phyloP scores from a whole-genome alignment of 306 rosid genomes.

The Betula pendula region DNA sequence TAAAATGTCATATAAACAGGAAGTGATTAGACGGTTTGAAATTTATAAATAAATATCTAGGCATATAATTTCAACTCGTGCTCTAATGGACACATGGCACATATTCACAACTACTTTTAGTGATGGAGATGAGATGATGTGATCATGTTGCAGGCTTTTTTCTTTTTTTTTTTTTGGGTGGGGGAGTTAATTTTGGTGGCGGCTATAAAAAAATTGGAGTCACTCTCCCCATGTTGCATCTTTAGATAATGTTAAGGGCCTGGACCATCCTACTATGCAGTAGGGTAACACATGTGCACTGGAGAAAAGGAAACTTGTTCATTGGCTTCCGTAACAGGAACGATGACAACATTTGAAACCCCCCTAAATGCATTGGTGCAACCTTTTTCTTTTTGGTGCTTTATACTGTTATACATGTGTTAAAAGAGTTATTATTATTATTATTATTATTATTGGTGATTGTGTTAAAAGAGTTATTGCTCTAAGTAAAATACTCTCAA shows the following conservation, averaged over 20 bases:
- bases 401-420: background rate
- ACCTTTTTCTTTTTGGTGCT: background rate
- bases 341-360: background rate
- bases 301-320: background rate
- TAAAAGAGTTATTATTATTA: background rate
- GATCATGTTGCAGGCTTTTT: too few species aligned
- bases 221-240: background rate
- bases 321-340: background rate
- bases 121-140: background rate
- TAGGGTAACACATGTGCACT: background rate
- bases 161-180: background rate
- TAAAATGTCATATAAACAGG: too few species aligned
- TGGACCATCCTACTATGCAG: background rate
- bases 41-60: too few species aligned
- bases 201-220: background rate
- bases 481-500: too few species aligned
- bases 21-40: too few species aligned
- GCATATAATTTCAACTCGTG: too few species aligned
- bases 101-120: background rate
- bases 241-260: background rate
- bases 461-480: background rate
- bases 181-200: background rate
- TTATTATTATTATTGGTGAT: too few species aligned
- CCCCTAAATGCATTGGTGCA: background rate
- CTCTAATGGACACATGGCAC: background rate